Evolutionary conservation across 345 rosid genomes (phyloP), one percentile per base, ranked within the genome.

Genomic region (Conringia planisiliqua): DNA sequence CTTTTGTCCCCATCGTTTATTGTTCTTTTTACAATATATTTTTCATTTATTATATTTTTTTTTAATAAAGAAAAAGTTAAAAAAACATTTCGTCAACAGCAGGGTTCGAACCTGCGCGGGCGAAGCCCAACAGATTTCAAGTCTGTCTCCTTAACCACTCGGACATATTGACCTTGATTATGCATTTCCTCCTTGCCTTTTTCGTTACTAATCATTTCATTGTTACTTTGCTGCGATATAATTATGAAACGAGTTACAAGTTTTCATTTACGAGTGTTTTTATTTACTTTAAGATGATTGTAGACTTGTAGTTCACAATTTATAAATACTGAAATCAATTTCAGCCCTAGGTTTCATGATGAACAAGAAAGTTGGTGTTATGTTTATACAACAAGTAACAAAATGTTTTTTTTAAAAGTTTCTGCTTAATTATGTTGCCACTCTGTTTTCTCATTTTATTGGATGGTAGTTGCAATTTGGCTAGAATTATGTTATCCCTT

Each of bases 71-170:
- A 22, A 22, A 22, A 22, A 22, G 2, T 22, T 22, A 6, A 44
- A 6, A 44, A 6, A 22, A 22, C 2, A 22, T 18, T 6, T 46
- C 20, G 51, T 46, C 22, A 46, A 46, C 51, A 46, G 87, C 86
- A 87, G 90, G 84, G 84, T 87, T 89, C 85, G 89, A 90, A 88
- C 88, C 88, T 85, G 88, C 89, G 90, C 85, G 87, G 88, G 90
- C 88, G 74, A 12, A 83, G 83, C 89, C 89, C 88, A 87, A 86
- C 84, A 86, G 88, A 90, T 88, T 88, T 91, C 91, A 87, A 86
- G 91, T 89, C 92, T 86, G 86, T 86, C 96, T 91, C 94, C 96
- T 89, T 91, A 87, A 91, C 91, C 96, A 88, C 92, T 89, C 92
- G 90, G 91, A 91, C 96, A 89, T 93, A 91, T 89, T 86, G 91